These are phyloP conservation scores for Naumovozyma baii DNA, from an alignment of 805 yeast genomes.

Conservation along the genomic window DNA sequence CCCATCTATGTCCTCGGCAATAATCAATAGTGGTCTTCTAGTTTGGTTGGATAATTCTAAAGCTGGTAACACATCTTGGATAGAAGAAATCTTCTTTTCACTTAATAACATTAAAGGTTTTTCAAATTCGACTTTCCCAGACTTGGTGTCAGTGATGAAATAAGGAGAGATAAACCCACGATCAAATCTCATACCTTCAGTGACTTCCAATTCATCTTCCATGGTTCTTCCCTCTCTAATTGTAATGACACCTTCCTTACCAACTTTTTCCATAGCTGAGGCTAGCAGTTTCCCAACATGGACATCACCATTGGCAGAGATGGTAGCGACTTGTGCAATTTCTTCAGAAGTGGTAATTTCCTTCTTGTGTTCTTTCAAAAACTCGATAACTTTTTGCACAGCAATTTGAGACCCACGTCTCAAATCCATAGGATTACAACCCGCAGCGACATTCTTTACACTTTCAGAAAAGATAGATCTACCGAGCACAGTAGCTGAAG, in stretches of 20 bases:
- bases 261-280: constrained; percentile 95
- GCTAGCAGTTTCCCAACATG: constrained; percentile 90
- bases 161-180: constrained; percentile 96
- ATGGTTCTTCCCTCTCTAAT: constrained; percentile 95
- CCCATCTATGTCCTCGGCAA: constrained; percentile 95
- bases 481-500: constrained; percentile 93
- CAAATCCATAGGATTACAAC: constrained; percentile 97
- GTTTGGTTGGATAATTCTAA: constrained; percentile 86
- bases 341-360: constrained; percentile 90
- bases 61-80: constrained; percentile 87
- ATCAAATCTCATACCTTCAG: constrained; percentile 97
- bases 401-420: constrained; percentile 97
- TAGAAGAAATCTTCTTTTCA: constrained; percentile 85
- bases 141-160: constrained; percentile 88
- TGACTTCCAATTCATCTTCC: constrained; percentile 92
- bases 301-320: constrained; percentile 90
- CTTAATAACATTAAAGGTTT: constrained; percentile 80
- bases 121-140: constrained; percentile 89
- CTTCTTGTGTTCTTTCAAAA: constrained; percentile 74
- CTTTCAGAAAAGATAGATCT: constrained; percentile 92
- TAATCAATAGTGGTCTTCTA: constrained; percentile 84
- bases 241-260: constrained; percentile 97
- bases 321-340: constrained; percentile 96
- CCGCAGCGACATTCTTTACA: constrained; percentile 95
- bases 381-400: constrained; percentile 83